Conservation (phyloP, 1,139 yeast species). For the Lodderomyces oxycetoniae region DNA sequence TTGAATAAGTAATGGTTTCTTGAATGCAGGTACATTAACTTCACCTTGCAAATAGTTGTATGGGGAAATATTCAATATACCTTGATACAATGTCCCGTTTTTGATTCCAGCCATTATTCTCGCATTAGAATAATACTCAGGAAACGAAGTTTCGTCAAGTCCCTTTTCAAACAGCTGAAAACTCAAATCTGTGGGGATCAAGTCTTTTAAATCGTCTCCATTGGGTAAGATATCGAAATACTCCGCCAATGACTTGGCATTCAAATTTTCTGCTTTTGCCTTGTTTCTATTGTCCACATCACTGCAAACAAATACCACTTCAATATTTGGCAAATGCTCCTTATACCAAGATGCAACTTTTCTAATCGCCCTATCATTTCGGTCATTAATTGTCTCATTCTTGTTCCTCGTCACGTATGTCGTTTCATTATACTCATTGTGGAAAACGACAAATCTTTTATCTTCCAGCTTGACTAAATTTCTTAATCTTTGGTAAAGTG, state of each 20-base stretch:
- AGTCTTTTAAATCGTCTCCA: constrained; percentile 72
- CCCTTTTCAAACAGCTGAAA: constrained; percentile 11
- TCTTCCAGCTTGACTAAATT: constrained; percentile 71
- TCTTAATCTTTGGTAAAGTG: constrained; percentile 81
- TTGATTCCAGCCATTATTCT: constrained; percentile 87
- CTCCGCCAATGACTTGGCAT: constrained; percentile 53
- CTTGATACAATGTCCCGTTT: constrained; percentile 84
- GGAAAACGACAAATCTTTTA: constrained; percentile 85
- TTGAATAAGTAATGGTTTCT: constrained; percentile 73
- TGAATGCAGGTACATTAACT: constrained; percentile 66
- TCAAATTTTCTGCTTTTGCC: constrained; percentile 52
- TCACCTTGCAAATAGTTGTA: constrained; percentile 89
- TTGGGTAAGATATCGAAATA: constrained; percentile 73
- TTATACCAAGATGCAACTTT: constrained; percentile 68
- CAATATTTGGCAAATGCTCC: constrained; percentile 54
- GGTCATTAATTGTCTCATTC: constrained; percentile 78
- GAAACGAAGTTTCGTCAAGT: constrained; percentile 56
- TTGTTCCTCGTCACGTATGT: constrained; percentile 62
- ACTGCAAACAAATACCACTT: constrained; percentile 66
- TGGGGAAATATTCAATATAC: constrained; percentile 71
- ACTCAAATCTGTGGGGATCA: constrained; percentile 53
- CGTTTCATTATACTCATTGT: constrained; percentile 79
- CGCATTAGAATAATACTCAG: constrained; percentile 75
- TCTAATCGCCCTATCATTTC: constrained; percentile 90
- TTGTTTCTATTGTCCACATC: constrained; percentile 64